Evolutionary conservation across 257 asterid species (phyloP).

Genomic region (Solanum habrochaites): DNA sequence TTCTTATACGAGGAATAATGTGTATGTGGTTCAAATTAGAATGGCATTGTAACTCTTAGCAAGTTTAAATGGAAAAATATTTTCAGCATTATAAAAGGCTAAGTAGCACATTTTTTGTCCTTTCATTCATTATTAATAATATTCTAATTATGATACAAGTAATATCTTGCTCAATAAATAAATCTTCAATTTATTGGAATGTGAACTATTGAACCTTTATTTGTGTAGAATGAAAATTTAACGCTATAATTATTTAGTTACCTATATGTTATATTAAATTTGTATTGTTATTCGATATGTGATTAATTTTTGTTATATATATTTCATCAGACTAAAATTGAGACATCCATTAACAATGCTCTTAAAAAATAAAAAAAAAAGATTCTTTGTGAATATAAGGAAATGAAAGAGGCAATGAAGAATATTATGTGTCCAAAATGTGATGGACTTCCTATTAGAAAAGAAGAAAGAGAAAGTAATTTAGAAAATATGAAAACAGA

Average conservation of each 20-base stretch:
- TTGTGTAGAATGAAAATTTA: too few relatives aligned
- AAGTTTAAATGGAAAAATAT: too few relatives aligned
- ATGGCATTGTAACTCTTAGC: background rate
- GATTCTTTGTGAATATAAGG: constrained; percentile 36
- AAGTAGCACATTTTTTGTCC: background rate
- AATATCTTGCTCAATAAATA: background rate
- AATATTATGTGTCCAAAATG: constrained; percentile 30
- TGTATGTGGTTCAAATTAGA: background rate
- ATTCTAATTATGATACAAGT: background rate
- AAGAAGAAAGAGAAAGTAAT: too few relatives aligned
- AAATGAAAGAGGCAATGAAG: constrained; percentile 37
- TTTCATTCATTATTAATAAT: too few relatives aligned
- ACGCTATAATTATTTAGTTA: too few relatives aligned
- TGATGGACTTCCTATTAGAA: background rate
- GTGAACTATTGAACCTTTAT: background rate
- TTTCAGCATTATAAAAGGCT: background rate
- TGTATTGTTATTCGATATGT: background rate
- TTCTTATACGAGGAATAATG: background rate
- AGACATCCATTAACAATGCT: constrained; percentile 34
- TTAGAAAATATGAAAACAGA: too few relatives aligned
- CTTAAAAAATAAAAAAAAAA: constrained; percentile 24
- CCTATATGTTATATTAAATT: too few relatives aligned
- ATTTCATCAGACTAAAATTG: constrained; percentile 32
- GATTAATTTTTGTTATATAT: background rate
- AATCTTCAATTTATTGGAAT: too few relatives aligned